Base-by-base conservation (phyloP, 2,329 filamentous ascomycete genomes). In the Cladosporium sp. region DNA sequence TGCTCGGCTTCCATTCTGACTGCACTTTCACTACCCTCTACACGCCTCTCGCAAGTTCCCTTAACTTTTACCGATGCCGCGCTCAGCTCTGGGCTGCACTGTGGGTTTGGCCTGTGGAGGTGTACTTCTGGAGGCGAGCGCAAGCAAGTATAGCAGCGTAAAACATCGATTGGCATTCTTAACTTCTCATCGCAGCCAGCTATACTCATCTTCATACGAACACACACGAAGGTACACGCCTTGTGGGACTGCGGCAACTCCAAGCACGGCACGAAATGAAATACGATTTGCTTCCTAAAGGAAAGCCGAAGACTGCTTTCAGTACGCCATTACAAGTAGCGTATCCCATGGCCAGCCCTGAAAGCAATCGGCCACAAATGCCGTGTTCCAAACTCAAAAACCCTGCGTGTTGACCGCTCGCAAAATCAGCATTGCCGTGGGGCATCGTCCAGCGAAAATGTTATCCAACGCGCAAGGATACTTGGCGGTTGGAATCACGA, bases 61-160 rank as follows among this genome's bases (percentile, higher is more conserved):
- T n/a, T 39, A 16, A 39, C 16, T 39, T 39, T 39, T 39, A 16
- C 36, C 18, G 16, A 39, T 5, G 18, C 5, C 36, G 36, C 16
- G 5, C 16, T 6, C 36, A 39, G 16, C 18, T 14, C 36, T 7
- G 5, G 36, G 36, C 36, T 21, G 36, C 36, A n/a, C n/a, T n/a
- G n/a, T n/a, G n/a, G n/a, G n/a, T n/a, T n/a, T n/a, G n/a, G n/a
- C n/a, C n/a, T n/a, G 93, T 1, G 93, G 97, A 0, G 91, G 76
- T 2, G 89, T 90, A 70, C 78, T 93, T 74, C 89, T 93, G 25
- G 90, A 93, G 82, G 66, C 70, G 60, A 64, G 59, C 18, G 65
- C 61, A 58, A 65, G 64, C 30, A 23, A 28, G 21, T n/a, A n/a
- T n/a, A n/a, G 60, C 25, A 23, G 59, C 59, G 60, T 63, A 56